Evolutionary conservation across 805 yeast species (phyloP), one percentile per base, ranked within the genome.

Genomic region (Lipomyces lipofer): DNA sequence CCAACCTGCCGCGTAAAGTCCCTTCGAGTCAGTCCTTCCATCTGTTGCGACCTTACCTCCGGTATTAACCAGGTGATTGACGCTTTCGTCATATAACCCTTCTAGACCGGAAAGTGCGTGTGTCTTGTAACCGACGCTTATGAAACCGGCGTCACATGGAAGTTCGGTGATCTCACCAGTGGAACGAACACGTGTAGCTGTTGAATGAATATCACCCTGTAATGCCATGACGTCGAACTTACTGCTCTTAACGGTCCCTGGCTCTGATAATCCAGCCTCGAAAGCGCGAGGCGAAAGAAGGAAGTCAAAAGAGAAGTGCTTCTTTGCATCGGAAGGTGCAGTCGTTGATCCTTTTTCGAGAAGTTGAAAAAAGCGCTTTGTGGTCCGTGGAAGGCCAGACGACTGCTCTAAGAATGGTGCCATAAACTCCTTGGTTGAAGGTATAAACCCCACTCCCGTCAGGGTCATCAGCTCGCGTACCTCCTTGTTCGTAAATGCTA

Each of bases 1-100:
- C 99, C 99, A 94, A 0, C 99, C 99, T 7, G 90, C 75, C 1
- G 87, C 83, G 63, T 90, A 92, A 54, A 88, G 71, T 0, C 88
- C 85, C 1, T 66, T 72, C 27, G 67, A 63, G 33, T 36, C 47
- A 13, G 13, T 19, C 12, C 21, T 15, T 15, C 29, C 52, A n/a
- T n/a, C 36, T 4, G 49, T 2, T 39, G 19, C 42, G 39, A 60
- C 32, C 10, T 35, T 38, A 28, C 56, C 59, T 13, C 8, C 22
- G 9, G 49, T 56, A 17, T 64, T 65, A 0, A 61, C 48, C 0
- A 60, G 53, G 30, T 67, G 62, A 8, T 74, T 52, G 0, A 78
- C 78, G 36, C 78, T 69, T 1, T 84, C 85, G 21, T 74, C 67
- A 0, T 63, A 56, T 1, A 77, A 52, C 2, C 77, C 78, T 3